A percentile compares a stretch with the other conserved stretches of the same genome.
phyloP scores from a whole-genome alignment of 78 protist species.

The Salpingoeca rosetta region DNA sequence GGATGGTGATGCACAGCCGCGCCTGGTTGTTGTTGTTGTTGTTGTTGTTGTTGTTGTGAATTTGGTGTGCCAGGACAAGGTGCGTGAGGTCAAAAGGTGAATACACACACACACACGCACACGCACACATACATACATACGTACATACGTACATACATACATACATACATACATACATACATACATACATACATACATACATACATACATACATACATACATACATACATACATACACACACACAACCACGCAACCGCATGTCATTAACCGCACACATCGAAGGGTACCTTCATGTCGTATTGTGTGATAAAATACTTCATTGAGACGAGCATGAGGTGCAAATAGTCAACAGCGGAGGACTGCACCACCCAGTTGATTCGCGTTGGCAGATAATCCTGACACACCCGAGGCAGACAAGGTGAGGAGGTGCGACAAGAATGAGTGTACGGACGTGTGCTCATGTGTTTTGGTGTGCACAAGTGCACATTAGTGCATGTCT shows the following conservation, averaged over 20 bases:
- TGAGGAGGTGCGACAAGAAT: too few relatives aligned
- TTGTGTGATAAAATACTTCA: neutral
- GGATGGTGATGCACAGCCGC: conserved; percentile 17
- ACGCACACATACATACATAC: too few relatives aligned
- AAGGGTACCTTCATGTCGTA: neutral
- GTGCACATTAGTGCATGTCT: too few relatives aligned
- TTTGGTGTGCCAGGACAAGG: neutral
- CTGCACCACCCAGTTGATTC: conserved; percentile 42
- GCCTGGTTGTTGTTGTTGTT: neutral
- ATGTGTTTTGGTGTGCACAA: neutral
- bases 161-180: too few relatives aligned
- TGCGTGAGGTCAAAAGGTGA: neutral
- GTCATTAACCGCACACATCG: neutral
- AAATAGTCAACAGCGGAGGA: conserved; percentile 41
- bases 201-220: too few relatives aligned
- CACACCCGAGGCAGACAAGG: neutral
- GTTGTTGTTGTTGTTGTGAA: too few relatives aligned
- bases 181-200: too few relatives aligned
- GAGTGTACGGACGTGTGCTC: neutral
- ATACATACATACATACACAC: neutral
- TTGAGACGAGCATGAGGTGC: conserved; percentile 24
- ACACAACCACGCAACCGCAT: neutral
- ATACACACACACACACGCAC: too few relatives aligned
- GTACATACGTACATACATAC: too few relatives aligned
- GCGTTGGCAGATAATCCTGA: neutral